Conservation (phyloP, 1,284 basidiomycete species). For the Meripilus lineatus region DNA sequence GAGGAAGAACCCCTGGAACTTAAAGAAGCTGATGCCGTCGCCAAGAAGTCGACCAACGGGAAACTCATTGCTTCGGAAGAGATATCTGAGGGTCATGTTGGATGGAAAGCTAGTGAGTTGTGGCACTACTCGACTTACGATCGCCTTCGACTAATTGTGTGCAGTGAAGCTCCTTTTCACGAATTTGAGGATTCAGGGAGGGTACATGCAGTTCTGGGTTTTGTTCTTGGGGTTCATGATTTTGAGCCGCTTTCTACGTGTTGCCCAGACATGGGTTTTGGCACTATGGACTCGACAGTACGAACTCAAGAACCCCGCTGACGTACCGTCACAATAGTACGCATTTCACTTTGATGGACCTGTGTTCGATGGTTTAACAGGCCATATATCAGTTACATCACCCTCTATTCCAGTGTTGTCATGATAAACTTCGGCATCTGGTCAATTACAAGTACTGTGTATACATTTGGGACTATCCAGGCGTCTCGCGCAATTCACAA, state of each 20-base stretch:
- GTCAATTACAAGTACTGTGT: constrained; percentile 23
- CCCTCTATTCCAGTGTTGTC: constrained; percentile 37
- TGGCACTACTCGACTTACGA: constrained; percentile 2
- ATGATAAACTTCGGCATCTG: constrained; percentile 21
- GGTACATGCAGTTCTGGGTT: not conserved
- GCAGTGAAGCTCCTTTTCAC: not conserved
- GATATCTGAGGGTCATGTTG: constrained; percentile 49
- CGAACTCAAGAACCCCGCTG: constrained; percentile 22
- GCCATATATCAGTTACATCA: constrained; percentile 30
- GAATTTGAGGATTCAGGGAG: not conserved
- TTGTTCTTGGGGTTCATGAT: not conserved
- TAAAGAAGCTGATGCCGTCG: constrained; percentile 28
- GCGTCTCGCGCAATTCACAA: constrained; percentile 56
- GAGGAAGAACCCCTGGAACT: constrained; percentile 38
- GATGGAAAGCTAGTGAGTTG: constrained; percentile 36
- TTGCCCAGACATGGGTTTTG: not conserved
- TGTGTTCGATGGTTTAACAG: not conserved
- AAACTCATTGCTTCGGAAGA: constrained; percentile 57
- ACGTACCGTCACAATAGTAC: constrained; percentile 27
- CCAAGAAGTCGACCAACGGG: constrained; percentile 21
- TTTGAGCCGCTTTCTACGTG: not conserved
- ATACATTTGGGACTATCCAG: constrained; percentile 35
- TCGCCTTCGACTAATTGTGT: not conserved
- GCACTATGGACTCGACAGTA: not conserved
- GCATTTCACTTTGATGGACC: constrained; percentile 7